A percentile compares a stretch with the other conserved stretches of the same genome.
Evolutionary conservation across 805 yeast species (phyloP).

Genomic region (Schizosaccharomyces octosporus): DNA sequence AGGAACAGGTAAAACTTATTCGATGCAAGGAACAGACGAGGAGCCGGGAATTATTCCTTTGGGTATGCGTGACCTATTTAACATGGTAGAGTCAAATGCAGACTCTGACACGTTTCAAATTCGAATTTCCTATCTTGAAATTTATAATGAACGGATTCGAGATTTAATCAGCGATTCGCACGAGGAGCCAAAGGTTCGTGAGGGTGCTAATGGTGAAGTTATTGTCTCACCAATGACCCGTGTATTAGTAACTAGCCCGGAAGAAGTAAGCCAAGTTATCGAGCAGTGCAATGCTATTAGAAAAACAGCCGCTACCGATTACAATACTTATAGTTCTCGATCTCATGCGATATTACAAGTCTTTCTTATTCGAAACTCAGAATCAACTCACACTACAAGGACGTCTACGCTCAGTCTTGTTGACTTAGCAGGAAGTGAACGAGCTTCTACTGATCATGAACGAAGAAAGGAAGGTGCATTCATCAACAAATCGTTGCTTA

Average conservation of each 20-base stretch:
- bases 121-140: constrained; percentile 52
- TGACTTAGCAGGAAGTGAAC: constrained; percentile 93
- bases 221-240: constrained; percentile 51
- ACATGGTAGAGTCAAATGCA: constrained; percentile 16
- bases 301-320: constrained; percentile 72
- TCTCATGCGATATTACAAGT: constrained; percentile 77
- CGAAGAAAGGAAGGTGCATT: constrained; percentile 83
- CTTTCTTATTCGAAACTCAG: constrained; percentile 16
- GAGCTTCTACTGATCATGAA: constrained; percentile 48
- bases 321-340: constrained; percentile 63
- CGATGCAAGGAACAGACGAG: constrained; percentile 47
- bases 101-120: constrained; percentile 20
- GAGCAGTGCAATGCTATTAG: constrained; percentile 48
- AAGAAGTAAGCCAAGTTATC: constrained; percentile 36
- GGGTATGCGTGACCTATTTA: constrained; percentile 37
- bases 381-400: not conserved
- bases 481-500: constrained; percentile 72
- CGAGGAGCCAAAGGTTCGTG: constrained; percentile 51
- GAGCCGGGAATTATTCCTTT: constrained; percentile 53
- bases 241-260: constrained; percentile 28
- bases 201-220: constrained; percentile 48
- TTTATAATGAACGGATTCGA: constrained; percentile 65
- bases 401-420: constrained; percentile 56
- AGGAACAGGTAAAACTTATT: constrained; percentile 72
- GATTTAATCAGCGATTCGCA: constrained; percentile 32